Base-by-base conservation (phyloP, 1,139 yeast species). In the Suhomyces atakaporum region DNA sequence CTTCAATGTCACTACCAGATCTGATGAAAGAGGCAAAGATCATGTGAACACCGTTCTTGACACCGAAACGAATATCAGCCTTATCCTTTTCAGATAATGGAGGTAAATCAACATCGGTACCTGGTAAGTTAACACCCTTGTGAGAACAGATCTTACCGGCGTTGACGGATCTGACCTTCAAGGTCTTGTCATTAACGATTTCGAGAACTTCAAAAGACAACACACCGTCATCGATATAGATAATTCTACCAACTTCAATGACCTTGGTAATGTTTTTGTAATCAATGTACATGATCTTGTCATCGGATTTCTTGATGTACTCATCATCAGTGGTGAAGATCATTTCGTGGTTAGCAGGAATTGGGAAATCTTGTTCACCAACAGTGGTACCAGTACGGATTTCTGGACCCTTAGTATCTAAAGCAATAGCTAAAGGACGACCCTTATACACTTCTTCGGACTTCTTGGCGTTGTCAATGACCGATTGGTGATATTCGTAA, bases 391-490 rank as follows among this genome's bases (percentile, higher is more conserved):
- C 98, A 39, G 98, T 90, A 79, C 98, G 87, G 72, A 92, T 92
- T 75, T 94, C 98, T 49, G 99, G 98, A 53, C 99, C 99, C 79
- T 92, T 94, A 65, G 98, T 94, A 69, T 92, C 99, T 58, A 92
- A 81, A 50, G 99, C 99, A 69, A 92, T 89, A 47, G 96, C 97
- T 60, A 92, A 77, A 38, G 97, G 98, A 75, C 97, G 86, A 56
- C 97, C 97, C 49, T 86, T 81, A 68, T 84, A 89, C 43, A 84
- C 66, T 66, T 82, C 82, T 70, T 87, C 97, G 44, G 97, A 89
- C 69, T 87, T 82, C 72, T 95, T 85, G 54, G 97, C 88, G 63
- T 92, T 90, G 77, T 92, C 97, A 67, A 92, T 74, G 56, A 94
- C 98, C 46, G 88, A 74, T 73, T 90, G 96, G 71, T 92, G 98